Conservation (phyloP, 2,329 filamentous ascomycete genomes). For the Colletotrichum sp. region DNA sequence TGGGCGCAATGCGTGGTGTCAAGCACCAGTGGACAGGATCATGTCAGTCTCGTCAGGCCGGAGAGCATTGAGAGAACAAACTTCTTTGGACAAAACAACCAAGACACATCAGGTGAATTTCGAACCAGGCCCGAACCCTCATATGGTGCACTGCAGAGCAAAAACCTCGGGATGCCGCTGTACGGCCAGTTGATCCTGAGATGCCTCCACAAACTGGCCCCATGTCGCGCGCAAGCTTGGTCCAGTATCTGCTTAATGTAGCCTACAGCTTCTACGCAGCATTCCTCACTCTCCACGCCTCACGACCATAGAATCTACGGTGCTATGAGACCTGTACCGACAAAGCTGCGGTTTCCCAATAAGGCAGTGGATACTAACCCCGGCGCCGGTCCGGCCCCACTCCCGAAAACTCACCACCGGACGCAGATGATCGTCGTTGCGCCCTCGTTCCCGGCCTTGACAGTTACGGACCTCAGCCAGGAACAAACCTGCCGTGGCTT, state of each 20-base stretch:
- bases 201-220: neutral
- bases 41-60: neutral
- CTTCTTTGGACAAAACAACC: neutral
- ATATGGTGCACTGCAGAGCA: too few species aligned
- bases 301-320: neutral
- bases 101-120: neutral
- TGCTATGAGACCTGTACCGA: neutral
- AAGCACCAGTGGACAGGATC: neutral
- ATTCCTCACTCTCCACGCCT: neutral
- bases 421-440: neutral
- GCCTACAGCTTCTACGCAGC: neutral
- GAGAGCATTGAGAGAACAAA: neutral
- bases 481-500: neutral
- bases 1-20: neutral
- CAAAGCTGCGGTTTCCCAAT: neutral
- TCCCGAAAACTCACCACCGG: neutral
- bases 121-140: neutral
- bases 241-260: neutral
- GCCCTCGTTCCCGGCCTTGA: accelerated
- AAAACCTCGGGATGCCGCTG: accelerated
- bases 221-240: accelerated
- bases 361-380: neutral
- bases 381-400: neutral
- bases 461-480: neutral
- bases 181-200: neutral